phyloP scores from a whole-genome alignment of 441 rosid species.

The Pelargonium cotyledonis region DNA sequence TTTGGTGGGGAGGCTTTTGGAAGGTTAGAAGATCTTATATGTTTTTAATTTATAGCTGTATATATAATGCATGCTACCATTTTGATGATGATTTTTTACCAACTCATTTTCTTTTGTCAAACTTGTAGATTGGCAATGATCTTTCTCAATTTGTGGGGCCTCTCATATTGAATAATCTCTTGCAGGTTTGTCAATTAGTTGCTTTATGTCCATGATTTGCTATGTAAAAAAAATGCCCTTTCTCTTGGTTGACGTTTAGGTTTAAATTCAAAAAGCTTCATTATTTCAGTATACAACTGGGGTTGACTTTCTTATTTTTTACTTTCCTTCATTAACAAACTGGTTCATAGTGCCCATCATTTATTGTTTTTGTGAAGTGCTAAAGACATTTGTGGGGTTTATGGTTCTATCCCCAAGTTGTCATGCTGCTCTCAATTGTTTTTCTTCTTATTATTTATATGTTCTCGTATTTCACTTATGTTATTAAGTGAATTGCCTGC shows the following conservation, averaged over 20 bases:
- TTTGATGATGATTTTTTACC: slow-evolving; percentile 6
- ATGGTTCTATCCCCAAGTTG: neutral
- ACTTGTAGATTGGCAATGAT: slow-evolving; percentile 78
- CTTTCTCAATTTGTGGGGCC: slow-evolving; percentile 97
- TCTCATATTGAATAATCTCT: slow-evolving; percentile 69
- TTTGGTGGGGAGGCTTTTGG: slow-evolving; percentile 99
- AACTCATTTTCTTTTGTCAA: slow-evolving; percentile 19
- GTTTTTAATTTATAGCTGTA: slow-evolving; percentile 12
- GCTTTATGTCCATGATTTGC: slow-evolving; percentile 12
- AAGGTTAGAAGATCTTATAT: slow-evolving; percentile 49
- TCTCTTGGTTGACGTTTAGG: slow-evolving; percentile 4
- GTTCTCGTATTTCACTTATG: slow-evolving; percentile 13
- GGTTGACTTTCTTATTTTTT: neutral
- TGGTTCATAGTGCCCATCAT: neutral
- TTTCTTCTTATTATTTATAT: slow-evolving; percentile 1
- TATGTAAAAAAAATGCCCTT: slow-evolving; percentile 12
- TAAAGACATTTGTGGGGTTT: neutral
- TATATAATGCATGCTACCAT: neutral
- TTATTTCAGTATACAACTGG: neutral
- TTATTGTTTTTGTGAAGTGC: neutral
- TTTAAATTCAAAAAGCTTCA: slow-evolving; percentile 8
- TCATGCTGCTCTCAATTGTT: neutral
- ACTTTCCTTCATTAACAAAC: neutral
- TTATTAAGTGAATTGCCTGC: slow-evolving; percentile 33
- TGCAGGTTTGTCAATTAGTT: slow-evolving; percentile 53